phyloP scores from a whole-genome alignment of 139 green algal species.

The Deuterostichococcus epilithicus region DNA sequence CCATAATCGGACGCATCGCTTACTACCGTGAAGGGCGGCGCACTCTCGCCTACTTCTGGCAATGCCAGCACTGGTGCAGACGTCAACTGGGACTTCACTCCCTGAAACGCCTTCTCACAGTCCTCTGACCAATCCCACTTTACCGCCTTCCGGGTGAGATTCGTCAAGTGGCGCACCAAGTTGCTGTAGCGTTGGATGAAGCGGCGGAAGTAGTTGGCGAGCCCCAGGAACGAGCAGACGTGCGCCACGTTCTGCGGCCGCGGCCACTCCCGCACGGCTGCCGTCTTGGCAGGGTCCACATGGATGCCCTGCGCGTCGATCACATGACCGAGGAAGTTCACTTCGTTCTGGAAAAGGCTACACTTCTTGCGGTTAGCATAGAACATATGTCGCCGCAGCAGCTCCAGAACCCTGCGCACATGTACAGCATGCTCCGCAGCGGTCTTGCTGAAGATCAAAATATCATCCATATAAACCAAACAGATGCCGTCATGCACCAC shows the following conservation, averaged over 20 bases:
- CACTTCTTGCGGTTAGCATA: slow-evolving; percentile 21
- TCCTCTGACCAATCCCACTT: too few species aligned
- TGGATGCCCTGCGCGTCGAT: not conserved
- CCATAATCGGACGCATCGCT: slow-evolving; percentile 20
- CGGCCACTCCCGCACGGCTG: slow-evolving; percentile 8
- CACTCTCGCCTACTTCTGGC: slow-evolving; percentile 17
- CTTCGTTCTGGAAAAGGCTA: slow-evolving; percentile 9
- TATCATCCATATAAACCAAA: slow-evolving; percentile 36
- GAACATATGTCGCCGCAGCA: slow-evolving; percentile 16
- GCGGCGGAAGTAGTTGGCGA: slow-evolving; percentile 41
- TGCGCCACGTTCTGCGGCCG: slow-evolving; percentile 1
- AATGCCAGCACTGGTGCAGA: slow-evolving; percentile 18
- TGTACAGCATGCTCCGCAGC: slow-evolving; percentile 21
- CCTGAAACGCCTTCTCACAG: too few species aligned
- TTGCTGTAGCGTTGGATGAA: slow-evolving; percentile 35
- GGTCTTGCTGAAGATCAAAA: slow-evolving; percentile 20
- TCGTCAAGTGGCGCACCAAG: slow-evolving; percentile 23
- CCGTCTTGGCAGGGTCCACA: not conserved
- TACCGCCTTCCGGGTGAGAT: slow-evolving; percentile 1
- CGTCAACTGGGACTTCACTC: too few species aligned
- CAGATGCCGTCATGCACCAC: slow-evolving; percentile 11
- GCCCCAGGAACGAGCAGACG: slow-evolving; percentile 25
- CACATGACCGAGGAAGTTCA: slow-evolving; percentile 24
- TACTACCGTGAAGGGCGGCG: slow-evolving; percentile 25
- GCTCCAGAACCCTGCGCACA: slow-evolving; percentile 6